Evolutionary conservation across 2,329 filamentous ascomycete genomes (phyloP).

Genomic region (Botrytis cinerea): DNA sequence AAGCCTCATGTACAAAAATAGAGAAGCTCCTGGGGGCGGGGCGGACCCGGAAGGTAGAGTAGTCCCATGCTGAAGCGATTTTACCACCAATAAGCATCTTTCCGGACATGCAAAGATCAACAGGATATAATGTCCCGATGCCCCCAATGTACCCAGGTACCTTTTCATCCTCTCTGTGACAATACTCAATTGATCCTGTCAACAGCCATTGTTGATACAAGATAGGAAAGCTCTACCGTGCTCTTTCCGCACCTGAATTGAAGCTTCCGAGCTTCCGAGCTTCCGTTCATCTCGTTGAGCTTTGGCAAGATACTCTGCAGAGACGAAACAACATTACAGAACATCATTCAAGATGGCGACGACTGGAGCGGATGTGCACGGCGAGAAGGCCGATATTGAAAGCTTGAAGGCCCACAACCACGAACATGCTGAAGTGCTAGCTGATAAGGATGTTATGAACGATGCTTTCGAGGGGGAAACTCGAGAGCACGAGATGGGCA

Average conservation of each 20-base stretch:
- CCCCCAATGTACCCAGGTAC: neutral
- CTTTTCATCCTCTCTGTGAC: neutral
- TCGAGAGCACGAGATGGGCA: constrained; percentile 52
- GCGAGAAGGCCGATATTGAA: neutral
- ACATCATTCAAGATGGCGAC: neutral
- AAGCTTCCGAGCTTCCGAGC: neutral
- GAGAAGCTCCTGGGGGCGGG: neutral
- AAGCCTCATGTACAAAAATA: neutral
- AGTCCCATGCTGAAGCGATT: neutral
- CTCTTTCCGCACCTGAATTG: neutral
- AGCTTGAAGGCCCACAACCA: neutral
- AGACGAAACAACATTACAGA: neutral
- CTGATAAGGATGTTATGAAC: neutral
- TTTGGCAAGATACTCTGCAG: neutral
- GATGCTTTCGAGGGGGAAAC: constrained; percentile 53
- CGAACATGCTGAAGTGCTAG: neutral
- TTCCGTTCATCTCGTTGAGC: neutral
- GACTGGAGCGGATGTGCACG: neutral
- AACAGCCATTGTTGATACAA: neutral
- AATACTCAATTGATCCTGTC: neutral
- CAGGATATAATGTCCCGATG: neutral
- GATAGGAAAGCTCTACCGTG: neutral
- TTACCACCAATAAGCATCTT: constrained; percentile 12
- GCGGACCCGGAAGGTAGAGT: neutral
- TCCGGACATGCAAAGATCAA: neutral